Base-by-base conservation (phyloP, 768 basidiomycete species). In the Pleurotus ostreatus region DNA sequence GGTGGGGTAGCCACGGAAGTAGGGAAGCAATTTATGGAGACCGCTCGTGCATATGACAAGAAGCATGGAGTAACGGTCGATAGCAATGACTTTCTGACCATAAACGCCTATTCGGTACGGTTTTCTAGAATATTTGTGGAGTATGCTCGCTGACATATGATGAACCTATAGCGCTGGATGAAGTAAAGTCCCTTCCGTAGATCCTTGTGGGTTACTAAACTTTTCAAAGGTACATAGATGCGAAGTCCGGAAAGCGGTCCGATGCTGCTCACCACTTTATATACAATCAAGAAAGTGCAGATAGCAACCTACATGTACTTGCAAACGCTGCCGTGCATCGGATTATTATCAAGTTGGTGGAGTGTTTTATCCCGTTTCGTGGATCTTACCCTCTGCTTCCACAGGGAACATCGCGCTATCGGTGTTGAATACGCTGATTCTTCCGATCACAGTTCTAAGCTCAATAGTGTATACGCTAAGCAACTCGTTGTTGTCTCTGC, bases 351-450 rank as follows among this genome's bases (percentile, higher is more conserved):
- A 73, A 81, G 82, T 26, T 13, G n/a, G 22, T 13, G 11, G 22
- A 5, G 23, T 57, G 16, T 12, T 45, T 37, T 43, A 18, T 26
- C 12, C n/a, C 22, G 1, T 44, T 18, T 2, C 18, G 16, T 44
- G 34, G 11, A 41, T 12, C 43, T 44, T 57, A 39, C 55, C n/a
- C 40, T 34, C 49, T 44, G 12, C 8, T 13, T 48, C n/a, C 34
- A 3, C 37, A 81, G 78, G 51, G 67, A 66, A 8, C 66, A 67
- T 16, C 70, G 68, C 51, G 79, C 80, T 20, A 71, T 77, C 3
- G 82, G 82, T 4, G 75, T 85, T 4, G 82, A 83, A 66, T 83
- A 80, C 58, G 63, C 76, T 53, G 71, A 69, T 57, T 74, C 77
- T 55, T 59, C 64, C 34, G 65, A 64, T 7, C 59, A 61, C 11